Evolutionary conservation across 2,329 filamentous ascomycete species (phyloP), one percentile per base, ranked within the genome.

Genomic region (Curvularia eragrostidis): DNA sequence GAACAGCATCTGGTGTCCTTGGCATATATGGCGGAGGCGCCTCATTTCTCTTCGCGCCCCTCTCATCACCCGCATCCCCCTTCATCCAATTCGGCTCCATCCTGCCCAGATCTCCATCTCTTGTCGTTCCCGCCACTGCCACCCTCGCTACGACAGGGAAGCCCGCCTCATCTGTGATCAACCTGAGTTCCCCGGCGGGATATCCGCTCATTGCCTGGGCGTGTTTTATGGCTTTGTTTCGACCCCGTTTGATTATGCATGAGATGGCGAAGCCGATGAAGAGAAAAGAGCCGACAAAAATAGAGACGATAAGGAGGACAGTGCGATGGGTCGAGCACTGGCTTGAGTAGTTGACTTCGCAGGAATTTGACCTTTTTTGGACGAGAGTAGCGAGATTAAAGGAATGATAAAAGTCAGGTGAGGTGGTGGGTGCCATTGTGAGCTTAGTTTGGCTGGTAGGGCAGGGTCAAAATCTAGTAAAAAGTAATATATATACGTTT

Each of bases 291-390:
- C 60, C 49, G 39, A 69, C 62, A 42, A 55, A 26, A 49, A 65
- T 43, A 24, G 70, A 61, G 38, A 70, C 68, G 54, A 59, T 42
- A 15, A 67, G 54, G 28, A 71, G 38, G 52, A 62, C 49, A 48
- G 58, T 67, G 50, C 69, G 69, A 46, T 71, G 64, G 7, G 63
- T 63, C 13, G 39, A 34, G 58, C 59, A 58, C 7, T 54, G 62
- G 21, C 59, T 59, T 30, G 59, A 54, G 51, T 61, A 52, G 48
- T 58, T 62, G 23, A 50, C 52, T 42, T 52, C 46, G 58, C 58
- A 66, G 42, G 54, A 43, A 38, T 52, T 56, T 39, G 60, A 59
- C 18, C 62, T 62, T 54, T 53, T 64, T 43, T 56, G 53, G 6
- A 62, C 19, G 3, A n/a, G 24, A 12, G 47, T 7, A 13, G 32